Base-by-base conservation (phyloP, 768 basidiomycete genomes). In the Tremella yokohamensis region DNA sequence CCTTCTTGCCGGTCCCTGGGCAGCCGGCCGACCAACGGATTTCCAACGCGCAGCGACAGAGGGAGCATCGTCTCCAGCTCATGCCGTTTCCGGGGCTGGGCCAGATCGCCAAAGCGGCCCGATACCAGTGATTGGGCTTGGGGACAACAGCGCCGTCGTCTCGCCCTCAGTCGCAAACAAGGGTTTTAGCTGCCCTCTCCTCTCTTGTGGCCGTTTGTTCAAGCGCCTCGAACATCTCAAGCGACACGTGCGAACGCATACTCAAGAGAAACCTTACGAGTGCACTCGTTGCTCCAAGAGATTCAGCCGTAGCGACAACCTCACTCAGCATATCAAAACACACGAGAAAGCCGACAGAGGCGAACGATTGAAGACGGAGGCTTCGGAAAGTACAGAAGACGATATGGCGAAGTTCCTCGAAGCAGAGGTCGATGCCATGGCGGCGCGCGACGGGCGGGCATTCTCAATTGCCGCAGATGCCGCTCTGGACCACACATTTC, bases 171-270 rank as follows among this genome's bases (percentile, higher is more conserved):
- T 45, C 8, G 22, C 42, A 15, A 45, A 15, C 22, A 45, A 45
- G 22, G 42, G 42, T 15, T 45, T 45, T 22, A 45, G 42, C 22
- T 45, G 42, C 22, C 42, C 42, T 18, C 42, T 58, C 40, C 37
- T 19, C 74, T 87, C 88, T 13, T 96, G 91, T 70, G 84, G 87
- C 2, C 80, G 87, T 61, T 78, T 87, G 64, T 94, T 93, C 83
- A 92, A 90, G 81, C 84, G 91, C 11, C 86, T 87, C 8, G 91
- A 94, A 71, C 90, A 94, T 72, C 82, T 93, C 64, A 88, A 89
- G 77, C 79, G 90, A 44, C 91, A 94, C 75, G 77, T 91, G 26
- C 82, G 89, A 58, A 90, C 90, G 8, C 91, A 94, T 72, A 92
- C 90, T 24, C 83, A 89, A 83, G 90, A 93, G 76, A 80, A 86